phyloP scores from a whole-genome alignment of 176 grass and related monocot genomes.

The Oryza brachyantha region DNA sequence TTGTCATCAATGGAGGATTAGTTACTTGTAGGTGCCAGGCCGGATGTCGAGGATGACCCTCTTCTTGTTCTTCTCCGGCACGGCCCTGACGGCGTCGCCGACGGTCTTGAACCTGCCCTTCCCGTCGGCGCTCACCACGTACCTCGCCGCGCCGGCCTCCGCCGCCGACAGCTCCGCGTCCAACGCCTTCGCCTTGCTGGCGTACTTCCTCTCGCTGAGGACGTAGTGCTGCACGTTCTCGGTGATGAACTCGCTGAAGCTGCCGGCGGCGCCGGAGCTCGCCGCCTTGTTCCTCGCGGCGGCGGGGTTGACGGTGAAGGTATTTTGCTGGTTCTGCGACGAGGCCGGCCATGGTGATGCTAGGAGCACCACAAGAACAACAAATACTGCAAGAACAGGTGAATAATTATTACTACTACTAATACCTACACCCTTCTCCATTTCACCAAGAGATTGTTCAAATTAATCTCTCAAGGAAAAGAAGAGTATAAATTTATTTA shows the following conservation, averaged over 20 bases:
- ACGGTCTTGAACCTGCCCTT: constrained; percentile 38
- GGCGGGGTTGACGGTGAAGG: not conserved
- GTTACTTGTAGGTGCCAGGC: constrained; percentile 49
- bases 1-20: not conserved
- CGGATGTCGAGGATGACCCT: constrained; percentile 51
- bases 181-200: constrained; percentile 1
- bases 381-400: no score
- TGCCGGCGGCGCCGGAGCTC: not conserved
- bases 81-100: constrained; percentile 33
- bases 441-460: not conserved
- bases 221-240: constrained; percentile 32
- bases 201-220: constrained; percentile 9
- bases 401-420: not conserved
- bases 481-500: no score
- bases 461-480: not conserved
- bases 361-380: not conserved
- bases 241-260: constrained; percentile 29
- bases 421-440: no score
- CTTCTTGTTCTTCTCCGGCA: constrained; percentile 39
- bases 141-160: constrained; percentile 27
- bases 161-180: constrained; percentile 31
- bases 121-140: constrained; percentile 43
- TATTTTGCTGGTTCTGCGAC: not conserved
- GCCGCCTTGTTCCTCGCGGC: not conserved
- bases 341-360: not conserved